phyloP scores from a whole-genome alignment of 2,329 filamentous ascomycete species.

The Bipolaris bicolor region DNA sequence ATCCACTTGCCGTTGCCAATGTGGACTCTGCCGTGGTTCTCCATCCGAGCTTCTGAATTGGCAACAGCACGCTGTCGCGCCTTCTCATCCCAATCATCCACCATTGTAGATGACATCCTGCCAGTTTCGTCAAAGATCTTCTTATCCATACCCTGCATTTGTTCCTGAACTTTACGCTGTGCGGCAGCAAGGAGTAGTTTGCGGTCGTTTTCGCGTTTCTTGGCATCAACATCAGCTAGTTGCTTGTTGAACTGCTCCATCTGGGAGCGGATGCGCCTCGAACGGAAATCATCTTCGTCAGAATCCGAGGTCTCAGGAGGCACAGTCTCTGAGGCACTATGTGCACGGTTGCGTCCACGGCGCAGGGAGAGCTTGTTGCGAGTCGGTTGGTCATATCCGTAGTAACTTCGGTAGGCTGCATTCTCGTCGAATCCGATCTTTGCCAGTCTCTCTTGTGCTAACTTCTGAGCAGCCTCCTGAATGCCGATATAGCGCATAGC shows the following conservation, averaged over 20 bases:
- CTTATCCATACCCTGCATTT: slow-evolving; percentile 81
- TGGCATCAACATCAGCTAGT: slow-evolving; percentile 70
- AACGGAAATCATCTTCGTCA: slow-evolving; percentile 68
- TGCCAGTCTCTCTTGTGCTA: slow-evolving; percentile 81
- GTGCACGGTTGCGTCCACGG: slow-evolving; percentile 64
- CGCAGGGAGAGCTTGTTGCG: slow-evolving; percentile 59
- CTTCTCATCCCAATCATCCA: slow-evolving; percentile 79
- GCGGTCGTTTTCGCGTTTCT: slow-evolving; percentile 77
- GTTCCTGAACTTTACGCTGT: slow-evolving; percentile 82
- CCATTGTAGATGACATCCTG: slow-evolving; percentile 69
- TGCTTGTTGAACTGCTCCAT: slow-evolving; percentile 78
- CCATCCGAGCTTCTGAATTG: slow-evolving; percentile 66
- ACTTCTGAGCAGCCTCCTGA: slow-evolving; percentile 84
- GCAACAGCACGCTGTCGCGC: slow-evolving; percentile 72
- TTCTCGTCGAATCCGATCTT: slow-evolving; percentile 76
- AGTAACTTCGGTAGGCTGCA: slow-evolving; percentile 75
- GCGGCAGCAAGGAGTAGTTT: slow-evolving; percentile 77
- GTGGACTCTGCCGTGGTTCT: slow-evolving; percentile 65
- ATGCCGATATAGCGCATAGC: slow-evolving; percentile 65
- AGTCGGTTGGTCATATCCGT: slow-evolving; percentile 64
- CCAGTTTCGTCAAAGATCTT: slow-evolving; percentile 78
- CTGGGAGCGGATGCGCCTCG: slow-evolving; percentile 74
- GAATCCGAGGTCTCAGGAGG: slow-evolving; percentile 35
- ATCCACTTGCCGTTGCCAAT: slow-evolving; percentile 84
- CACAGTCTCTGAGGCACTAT: slow-evolving; percentile 65